Evolutionary conservation across 805 yeast species (phyloP), one percentile per base, ranked within the genome.

Genomic region (Saccharomycopsis sp.): DNA sequence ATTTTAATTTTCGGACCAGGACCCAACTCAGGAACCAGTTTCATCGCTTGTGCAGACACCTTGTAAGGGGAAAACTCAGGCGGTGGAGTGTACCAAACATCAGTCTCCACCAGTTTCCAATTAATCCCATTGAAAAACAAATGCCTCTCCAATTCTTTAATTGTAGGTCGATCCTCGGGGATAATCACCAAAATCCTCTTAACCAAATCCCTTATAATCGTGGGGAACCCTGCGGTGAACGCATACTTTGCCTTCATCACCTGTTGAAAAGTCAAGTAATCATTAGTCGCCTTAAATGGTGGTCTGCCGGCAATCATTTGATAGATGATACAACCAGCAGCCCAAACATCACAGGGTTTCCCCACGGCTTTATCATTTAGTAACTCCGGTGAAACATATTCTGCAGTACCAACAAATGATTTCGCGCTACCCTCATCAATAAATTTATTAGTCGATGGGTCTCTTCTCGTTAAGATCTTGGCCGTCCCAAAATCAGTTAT

Each of bases 271-370:
- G 90, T 85, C 46, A 81, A 63, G 56, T 84, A 85, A 57, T 85
- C 95, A 57, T 84, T 85, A 0, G 87, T 72, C 1, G 89, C 94
- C 57, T 83, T 84, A 60, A 85, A 85, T 3, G 95, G 94, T 1
- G 97, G 90, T 50, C 74, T 73, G 0, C 96, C 96, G 56, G 93
- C 94, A 6, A 89, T 75, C 95, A 93, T 87, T 61, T 93, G 97
- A 62, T 88, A 90, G 1, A 93, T 68, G 2, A 93, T 90, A 60
- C 97, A 88, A 0, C 98, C 98, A 63, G 96, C 85, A 17, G 97
- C 88, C 98, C 98, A 93, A 13, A 93, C 80, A 64, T 93, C 98
- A 1, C 97, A 84, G 0, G 97, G 96, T 55, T 81, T 82, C 1
- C 97, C 97, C 0, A 87, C 85, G 45, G 77, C 80, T 55, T 82